Conservation (phyloP, 305 asterid species). For the Fraxinus floribunda region DNA sequence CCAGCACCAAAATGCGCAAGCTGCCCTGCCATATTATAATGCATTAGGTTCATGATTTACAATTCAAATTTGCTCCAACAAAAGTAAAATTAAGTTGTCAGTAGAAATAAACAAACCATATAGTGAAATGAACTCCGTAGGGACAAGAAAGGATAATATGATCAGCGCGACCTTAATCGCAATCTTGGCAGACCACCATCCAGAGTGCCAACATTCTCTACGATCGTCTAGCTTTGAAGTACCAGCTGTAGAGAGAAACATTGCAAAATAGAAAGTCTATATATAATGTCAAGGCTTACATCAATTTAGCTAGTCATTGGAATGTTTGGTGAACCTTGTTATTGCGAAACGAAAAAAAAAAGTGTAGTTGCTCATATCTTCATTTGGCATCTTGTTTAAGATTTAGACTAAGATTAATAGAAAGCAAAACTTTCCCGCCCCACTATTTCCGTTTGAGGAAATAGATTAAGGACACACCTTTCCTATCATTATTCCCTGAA, state of each 20-base stretch:
- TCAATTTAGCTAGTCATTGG: background rate
- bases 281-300: slow-evolving; percentile 30
- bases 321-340: background rate
- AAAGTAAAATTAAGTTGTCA: background rate
- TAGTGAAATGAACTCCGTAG: slow-evolving; percentile 31
- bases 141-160: slow-evolving; percentile 41
- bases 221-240: slow-evolving; percentile 40
- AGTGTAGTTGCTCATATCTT: background rate
- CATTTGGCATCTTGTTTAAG: background rate
- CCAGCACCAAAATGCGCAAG: slow-evolving; percentile 61
- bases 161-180: slow-evolving; percentile 32
- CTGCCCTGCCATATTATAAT: slow-evolving; percentile 32
- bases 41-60: background rate
- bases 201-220: slow-evolving; percentile 53
- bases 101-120: slow-evolving; percentile 24
- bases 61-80: background rate
- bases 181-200: slow-evolving; percentile 54
- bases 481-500: background rate
- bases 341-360: background rate
- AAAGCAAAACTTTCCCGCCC: background rate
- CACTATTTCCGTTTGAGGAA: background rate
- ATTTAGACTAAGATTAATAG: background rate
- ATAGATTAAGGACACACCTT: background rate
- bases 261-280: slow-evolving; percentile 44
- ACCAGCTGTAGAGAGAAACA: slow-evolving; percentile 60